phyloP scores from a whole-genome alignment of 202 grass and related monocot species.

The Panicum hallii region DNA sequence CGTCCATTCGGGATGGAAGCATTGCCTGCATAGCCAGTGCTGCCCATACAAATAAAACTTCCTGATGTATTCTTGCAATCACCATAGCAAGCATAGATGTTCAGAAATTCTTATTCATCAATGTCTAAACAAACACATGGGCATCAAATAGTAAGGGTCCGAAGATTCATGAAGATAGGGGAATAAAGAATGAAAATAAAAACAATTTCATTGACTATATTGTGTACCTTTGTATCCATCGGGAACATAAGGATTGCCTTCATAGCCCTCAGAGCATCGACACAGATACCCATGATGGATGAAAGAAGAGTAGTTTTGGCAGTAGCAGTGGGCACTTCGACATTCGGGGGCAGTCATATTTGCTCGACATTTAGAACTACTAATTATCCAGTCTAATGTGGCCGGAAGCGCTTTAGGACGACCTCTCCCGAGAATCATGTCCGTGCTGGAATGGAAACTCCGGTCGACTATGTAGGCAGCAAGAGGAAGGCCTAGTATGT shows the following conservation, averaged over 20 bases:
- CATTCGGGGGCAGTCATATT: not conserved
- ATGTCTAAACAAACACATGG: not conserved
- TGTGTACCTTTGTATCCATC: conserved; percentile 34
- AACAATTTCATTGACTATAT: too few species aligned
- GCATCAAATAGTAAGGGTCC: too few species aligned
- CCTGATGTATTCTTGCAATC: conserved; percentile 21
- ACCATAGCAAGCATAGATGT: conserved; percentile 6
- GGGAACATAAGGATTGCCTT: conserved; percentile 47
- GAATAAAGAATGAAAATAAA: too few species aligned
- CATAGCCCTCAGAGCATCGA: not conserved
- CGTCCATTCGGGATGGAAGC: conserved; percentile 16
- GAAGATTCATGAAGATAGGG: too few species aligned
- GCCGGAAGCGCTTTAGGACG: not conserved
- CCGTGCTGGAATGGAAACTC: not conserved
- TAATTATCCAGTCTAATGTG: conserved; percentile 18
- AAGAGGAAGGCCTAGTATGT: too few species aligned
- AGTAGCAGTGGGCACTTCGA: conserved; percentile 15
- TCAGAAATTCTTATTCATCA: not conserved
- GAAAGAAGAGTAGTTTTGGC: not conserved
- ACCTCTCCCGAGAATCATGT: not conserved
- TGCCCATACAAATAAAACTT: conserved; percentile 13
- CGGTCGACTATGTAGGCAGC: not conserved
- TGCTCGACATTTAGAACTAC: not conserved
- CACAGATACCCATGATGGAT: not conserved
- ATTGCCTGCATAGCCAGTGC: conserved; percentile 15